Evolutionary conservation across 495 filamentous ascomycete genomes (phyloP).

Genomic region (Venustampulla echinocandica): DNA sequence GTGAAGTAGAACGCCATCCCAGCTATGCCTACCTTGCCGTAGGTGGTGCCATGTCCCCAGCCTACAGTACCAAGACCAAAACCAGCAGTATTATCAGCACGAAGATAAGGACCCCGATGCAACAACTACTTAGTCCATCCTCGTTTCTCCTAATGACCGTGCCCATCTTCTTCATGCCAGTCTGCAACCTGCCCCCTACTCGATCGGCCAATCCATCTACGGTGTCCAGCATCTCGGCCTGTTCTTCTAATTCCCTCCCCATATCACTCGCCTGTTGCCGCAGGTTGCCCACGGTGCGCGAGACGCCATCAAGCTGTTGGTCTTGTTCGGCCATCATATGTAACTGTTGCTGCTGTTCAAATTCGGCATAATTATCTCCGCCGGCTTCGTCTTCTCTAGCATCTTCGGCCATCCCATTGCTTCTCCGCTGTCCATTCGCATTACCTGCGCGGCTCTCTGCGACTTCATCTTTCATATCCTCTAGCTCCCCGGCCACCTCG

Average conservation of each 20-base stretch:
- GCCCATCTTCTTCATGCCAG: slow-evolving; percentile 75
- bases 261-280: slow-evolving; percentile 86
- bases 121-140: slow-evolving; percentile 84
- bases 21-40: background rate
- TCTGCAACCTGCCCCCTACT: slow-evolving; percentile 76
- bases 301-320: slow-evolving; percentile 84
- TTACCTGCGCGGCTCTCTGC: slow-evolving; percentile 27
- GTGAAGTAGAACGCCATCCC: slow-evolving; percentile 5
- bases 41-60: background rate
- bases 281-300: slow-evolving; percentile 82
- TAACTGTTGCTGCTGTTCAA: slow-evolving; percentile 85
- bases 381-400: slow-evolving; percentile 29
- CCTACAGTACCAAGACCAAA: slow-evolving; percentile 47
- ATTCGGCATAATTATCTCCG: slow-evolving; percentile 60
- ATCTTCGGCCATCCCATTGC: slow-evolving; percentile 22
- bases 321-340: slow-evolving; percentile 95
- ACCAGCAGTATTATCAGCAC: slow-evolving; percentile 79
- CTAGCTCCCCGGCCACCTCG: slow-evolving; percentile 80
- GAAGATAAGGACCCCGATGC: slow-evolving; percentile 77
- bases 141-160: slow-evolving; percentile 87
- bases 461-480: slow-evolving; percentile 82
- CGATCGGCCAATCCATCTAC: slow-evolving; percentile 76
- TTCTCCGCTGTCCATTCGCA: slow-evolving; percentile 20
- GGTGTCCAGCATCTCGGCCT: slow-evolving; percentile 69
- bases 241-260: slow-evolving; percentile 92